A percentile compares a stretch with the other conserved stretches of the same genome.
Evolutionary conservation across 2,329 filamentous ascomycete species (phyloP).

Genomic region (Colletotrichum orbiculare): DNA sequence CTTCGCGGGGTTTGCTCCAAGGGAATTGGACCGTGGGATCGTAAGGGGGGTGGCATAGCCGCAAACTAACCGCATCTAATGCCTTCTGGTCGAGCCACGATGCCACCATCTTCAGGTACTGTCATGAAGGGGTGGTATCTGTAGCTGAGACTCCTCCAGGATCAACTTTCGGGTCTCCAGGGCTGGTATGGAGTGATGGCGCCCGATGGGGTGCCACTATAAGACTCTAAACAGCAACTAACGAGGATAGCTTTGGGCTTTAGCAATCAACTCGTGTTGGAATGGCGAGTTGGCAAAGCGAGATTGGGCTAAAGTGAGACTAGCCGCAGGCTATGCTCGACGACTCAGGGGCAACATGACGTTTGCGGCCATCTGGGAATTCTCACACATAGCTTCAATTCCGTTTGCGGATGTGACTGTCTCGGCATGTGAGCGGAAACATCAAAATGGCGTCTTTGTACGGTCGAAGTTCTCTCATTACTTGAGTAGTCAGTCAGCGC

Average conservation of each 20-base stretch:
- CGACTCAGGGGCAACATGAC: conserved; percentile 16
- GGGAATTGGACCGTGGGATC: too few relatives aligned
- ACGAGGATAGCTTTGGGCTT: conserved; percentile 2
- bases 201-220: not conserved
- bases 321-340: conserved; percentile 17
- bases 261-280: not conserved
- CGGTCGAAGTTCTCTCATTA: not conserved
- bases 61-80: too few relatives aligned
- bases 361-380: conserved; percentile 8
- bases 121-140: too few relatives aligned
- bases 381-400: not conserved
- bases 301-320: conserved; percentile 2
- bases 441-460: not conserved
- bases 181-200: not conserved
- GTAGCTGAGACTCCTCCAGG: too few relatives aligned
- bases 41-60: too few relatives aligned
- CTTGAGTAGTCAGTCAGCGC: not conserved
- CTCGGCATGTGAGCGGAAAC: conserved; percentile 11
- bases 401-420: conserved; percentile 6
- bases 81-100: too few relatives aligned
- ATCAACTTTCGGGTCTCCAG: too few relatives aligned
- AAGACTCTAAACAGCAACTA: not conserved
- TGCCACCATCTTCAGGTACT: not conserved
- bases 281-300: conserved; percentile 6
- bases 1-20: not conserved